Evolutionary conservation across 345 rosid genomes (phyloP), one percentile per base, ranked within the genome.

Genomic region (Nasturtium officinale): DNA sequence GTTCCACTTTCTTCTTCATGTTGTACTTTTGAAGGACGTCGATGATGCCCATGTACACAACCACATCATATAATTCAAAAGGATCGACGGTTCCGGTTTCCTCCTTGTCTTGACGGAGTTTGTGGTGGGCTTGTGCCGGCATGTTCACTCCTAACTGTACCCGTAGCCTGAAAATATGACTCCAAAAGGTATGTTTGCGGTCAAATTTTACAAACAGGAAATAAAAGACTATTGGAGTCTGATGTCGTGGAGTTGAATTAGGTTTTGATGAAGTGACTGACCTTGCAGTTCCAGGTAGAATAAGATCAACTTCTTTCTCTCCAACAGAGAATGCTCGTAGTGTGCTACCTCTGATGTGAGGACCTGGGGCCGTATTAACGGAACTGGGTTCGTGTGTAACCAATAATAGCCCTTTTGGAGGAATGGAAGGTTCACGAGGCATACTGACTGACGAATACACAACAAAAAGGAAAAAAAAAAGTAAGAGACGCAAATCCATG

Each of bases 101-200:
- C 0, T 76, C 78, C 61, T 76, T 79, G 13, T 82, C 82, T 60
- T 81, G 79, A 13, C 1, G 65, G 63, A 91, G 73, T 80, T 85
- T 89, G 55, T 61, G 89, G 61, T 76, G 87, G 28, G 96, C 99
- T 77, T 89, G 91, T 7, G 97, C 96, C 0, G 97, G 99, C 99
- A 95, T 95, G 89, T 95, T 89, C 40, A 89, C 99, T 69, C 99
- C 99, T 73, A 95, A 62, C 74, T 95, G 96, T 67, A 95, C 99
- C 47, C 87, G 90, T 63, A 95, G 85, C 86, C 99, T 95, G 81
- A 23, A n/a, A 47, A 61, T 18, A 37, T 9, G 2, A 29, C 43
- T 47, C 59, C 65, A 26, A 65, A 43, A 8, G 35, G 62, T 30
- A 43, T 9, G 26, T 42, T 55, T 61, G 5, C 10, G 10, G 21